Conservation (phyloP, 257 asterid genomes). For the Echium plantagineum region DNA sequence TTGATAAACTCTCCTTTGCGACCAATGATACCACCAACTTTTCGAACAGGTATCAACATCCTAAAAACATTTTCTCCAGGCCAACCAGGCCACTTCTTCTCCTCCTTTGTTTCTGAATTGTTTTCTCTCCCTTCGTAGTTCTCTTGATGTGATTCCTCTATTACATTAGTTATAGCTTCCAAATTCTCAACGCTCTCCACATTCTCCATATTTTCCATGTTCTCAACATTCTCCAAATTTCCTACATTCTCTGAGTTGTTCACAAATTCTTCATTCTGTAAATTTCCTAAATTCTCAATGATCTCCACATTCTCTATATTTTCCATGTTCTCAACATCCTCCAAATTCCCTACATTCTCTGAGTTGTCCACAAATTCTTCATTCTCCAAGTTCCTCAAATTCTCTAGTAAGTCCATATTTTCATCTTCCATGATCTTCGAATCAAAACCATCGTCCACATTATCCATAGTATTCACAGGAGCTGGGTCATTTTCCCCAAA, state of each 20-base stretch:
- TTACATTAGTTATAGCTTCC: conserved; percentile 21
- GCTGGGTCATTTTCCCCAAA: conserved; percentile 20
- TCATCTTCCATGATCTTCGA: neutral
- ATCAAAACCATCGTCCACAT: conserved; percentile 2
- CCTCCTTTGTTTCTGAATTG: conserved; percentile 32
- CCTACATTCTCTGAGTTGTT: conserved; percentile 11
- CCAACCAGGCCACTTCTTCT: conserved; percentile 80
- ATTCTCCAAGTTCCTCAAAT: neutral
- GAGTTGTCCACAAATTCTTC: neutral
- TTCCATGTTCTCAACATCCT: conserved; percentile 1
- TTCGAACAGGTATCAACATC: conserved; percentile 57
- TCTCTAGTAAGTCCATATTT: neutral
- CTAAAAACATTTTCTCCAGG: conserved; percentile 73
- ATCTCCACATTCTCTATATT: conserved; percentile 9
- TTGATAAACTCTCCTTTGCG: conserved; percentile 68
- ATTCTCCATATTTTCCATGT: conserved; percentile 8
- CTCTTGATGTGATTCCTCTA: conserved; percentile 24
- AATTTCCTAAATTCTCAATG: conserved; percentile 10
- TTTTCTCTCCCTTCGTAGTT: neutral
- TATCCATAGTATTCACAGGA: conserved; percentile 10
- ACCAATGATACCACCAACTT: conserved; percentile 70
- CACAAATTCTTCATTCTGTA: neutral
- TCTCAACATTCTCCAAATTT: neutral
- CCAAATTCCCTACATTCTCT: neutral
- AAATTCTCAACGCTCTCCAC: conserved; percentile 3